Base-by-base conservation (phyloP, 1,139 yeast genomes). In the Yamadazyma pseudoaaseri region DNA sequence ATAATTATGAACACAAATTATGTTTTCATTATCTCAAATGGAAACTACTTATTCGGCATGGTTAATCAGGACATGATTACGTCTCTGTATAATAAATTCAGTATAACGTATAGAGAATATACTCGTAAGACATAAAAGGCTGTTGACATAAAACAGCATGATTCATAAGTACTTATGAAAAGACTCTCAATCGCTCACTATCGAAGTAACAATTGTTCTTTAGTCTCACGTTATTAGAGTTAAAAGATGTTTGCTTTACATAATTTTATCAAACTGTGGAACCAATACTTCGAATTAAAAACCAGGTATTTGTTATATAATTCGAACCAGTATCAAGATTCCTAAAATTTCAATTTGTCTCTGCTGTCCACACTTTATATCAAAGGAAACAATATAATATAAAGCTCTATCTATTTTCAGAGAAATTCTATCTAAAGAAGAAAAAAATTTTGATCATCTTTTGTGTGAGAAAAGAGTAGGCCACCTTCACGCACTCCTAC, bases 401-500 rank as follows among this genome's bases (percentile, higher is more conserved):
- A 60, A 74, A 74, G 82, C 76, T 76, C 82, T 76, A 76, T 63
- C 77, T 59, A 57, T 49, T 44, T 50, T 70, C 81, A 76, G 81
- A 75, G 79, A 24, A 26, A 16, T 21, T 33, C 27, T 27, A 34
- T 22, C 34, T 34, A 48, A 29, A 33, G 36, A 31, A 36, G 23
- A 26, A 29, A 41, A 42, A 43, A 49, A 42, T 44, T 42, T 39
- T 16, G 8, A 18, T n/a, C n/a, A n/a, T n/a, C n/a, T n/a, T n/a
- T n/a, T n/a, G n/a, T n/a, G n/a, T n/a, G n/a, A n/a, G n/a, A n/a
- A n/a, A n/a, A n/a, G n/a, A n/a, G n/a, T n/a, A n/a, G n/a, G n/a
- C n/a, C n/a, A n/a, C n/a, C n/a, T n/a, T n/a, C n/a, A n/a, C n/a
- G n/a, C n/a, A n/a, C n/a, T n/a, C n/a, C n/a, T n/a, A n/a, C n/a